Evolutionary conservation across 495 filamentous ascomycete species (phyloP).

Genomic region (Penicillium daleae): DNA sequence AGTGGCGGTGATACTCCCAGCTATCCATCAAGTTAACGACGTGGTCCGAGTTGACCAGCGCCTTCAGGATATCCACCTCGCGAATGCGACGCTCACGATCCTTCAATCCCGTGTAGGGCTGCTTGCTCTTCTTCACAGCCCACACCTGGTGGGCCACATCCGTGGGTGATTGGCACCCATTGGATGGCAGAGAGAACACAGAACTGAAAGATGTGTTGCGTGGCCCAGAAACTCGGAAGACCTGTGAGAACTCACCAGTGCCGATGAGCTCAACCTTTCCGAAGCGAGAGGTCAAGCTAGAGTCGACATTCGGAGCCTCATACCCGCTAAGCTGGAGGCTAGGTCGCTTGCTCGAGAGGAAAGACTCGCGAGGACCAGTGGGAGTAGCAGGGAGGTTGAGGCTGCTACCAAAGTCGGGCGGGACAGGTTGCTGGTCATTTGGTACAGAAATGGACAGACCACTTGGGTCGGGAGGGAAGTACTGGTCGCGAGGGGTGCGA

Average conservation of each 20-base stretch:
- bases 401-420: constrained; percentile 46
- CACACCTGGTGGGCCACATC: constrained; percentile 62
- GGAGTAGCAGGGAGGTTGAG: constrained; percentile 75
- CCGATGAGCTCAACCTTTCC: constrained; percentile 75
- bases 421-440: constrained; percentile 46
- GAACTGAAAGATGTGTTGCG: constrained; percentile 45
- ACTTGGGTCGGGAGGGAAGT: constrained; percentile 81
- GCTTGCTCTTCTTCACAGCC: constrained; percentile 90
- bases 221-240: constrained; percentile 75
- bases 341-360: constrained; percentile 52
- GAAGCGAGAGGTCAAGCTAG: constrained; percentile 70
- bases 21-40: constrained; percentile 76
- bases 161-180: constrained; percentile 45
- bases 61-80: constrained; percentile 76
- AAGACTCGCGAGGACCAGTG: constrained; percentile 67
- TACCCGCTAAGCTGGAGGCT: constrained; percentile 59
- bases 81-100: constrained; percentile 78
- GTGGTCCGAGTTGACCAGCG: constrained; percentile 75
- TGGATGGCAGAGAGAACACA: constrained; percentile 47
- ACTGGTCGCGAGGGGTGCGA: constrained; percentile 75
- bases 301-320: constrained; percentile 69
- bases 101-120: constrained; percentile 71
- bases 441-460: constrained; percentile 74
- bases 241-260: constrained; percentile 88
- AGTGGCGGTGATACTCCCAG: constrained; percentile 80